These are phyloP conservation scores for Tieghemostelium lacteum DNA, from an alignment of 78 protist species.

Conservation along the genomic window DNA sequence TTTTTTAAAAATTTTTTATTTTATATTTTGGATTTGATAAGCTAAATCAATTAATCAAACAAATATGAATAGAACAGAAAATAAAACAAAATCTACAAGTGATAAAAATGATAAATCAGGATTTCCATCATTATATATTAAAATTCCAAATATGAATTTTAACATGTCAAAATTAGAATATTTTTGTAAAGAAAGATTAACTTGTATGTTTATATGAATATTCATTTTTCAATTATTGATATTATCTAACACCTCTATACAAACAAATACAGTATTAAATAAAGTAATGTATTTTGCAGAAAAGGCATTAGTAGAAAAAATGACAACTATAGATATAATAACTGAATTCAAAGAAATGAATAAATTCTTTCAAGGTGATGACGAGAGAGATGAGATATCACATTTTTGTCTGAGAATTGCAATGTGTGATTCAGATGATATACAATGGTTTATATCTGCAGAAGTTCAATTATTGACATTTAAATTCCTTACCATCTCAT, in stretches of 20 bases:
- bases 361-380: neutral
- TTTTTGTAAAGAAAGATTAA: constrained; percentile 23
- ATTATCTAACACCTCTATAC: neutral
- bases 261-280: constrained; percentile 6
- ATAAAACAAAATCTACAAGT: neutral
- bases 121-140: neutral
- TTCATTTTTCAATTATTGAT: neutral
- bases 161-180: constrained; percentile 21
- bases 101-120: neutral
- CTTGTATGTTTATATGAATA: neutral
- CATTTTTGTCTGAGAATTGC: constrained; percentile 49
- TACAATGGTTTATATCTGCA: constrained; percentile 43
- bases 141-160: constrained; percentile 6
- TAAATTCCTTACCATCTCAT: neutral
- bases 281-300: constrained; percentile 1
- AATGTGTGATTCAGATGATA: constrained; percentile 39
- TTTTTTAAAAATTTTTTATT: no score
- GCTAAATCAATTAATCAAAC: no score
- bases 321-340: neutral
- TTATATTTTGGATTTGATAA: no score
- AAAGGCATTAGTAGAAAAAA: neutral
- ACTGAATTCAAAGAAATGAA: neutral
- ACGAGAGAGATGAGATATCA: constrained; percentile 43
- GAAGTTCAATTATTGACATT: neutral
- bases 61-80: neutral